Evolutionary conservation across 2,329 filamentous ascomycete genomes (phyloP), one percentile per base, ranked within the genome.

Genomic region (Lizonia empirigonia): DNA sequence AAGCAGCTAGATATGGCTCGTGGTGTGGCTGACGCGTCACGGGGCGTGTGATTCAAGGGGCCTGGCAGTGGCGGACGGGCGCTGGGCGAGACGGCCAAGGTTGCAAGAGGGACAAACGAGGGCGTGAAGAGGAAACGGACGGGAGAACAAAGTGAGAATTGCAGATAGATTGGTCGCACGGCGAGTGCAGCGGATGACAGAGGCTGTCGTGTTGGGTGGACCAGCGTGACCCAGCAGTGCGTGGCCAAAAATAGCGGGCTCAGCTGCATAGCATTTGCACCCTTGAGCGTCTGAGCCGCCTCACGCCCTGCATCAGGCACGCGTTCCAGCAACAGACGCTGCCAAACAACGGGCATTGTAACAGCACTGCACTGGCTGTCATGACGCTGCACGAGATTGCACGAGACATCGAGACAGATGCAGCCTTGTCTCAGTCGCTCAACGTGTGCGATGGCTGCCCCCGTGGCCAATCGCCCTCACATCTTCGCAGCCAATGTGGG

Each of bases 1-100:
- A 27, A 27, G 9, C 2, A 27, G 5, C 9, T 15, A 34, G 39
- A 29, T 38, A 38, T 38, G 49, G 52, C 47, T 44, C 51, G 53
- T 53, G 53, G 44, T 46, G 55, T 39, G 53, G 60, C 55, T 60
- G 60, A 61, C 58, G 63, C 60, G 59, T 63, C 62, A 60, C 48
- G 13, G 18, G 4, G 19, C 24, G 4, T 22, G 32, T 30, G 40
- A 20, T 35, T 29, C 8, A 44, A 38, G 42, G 35, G 40, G 29
- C 19, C 22, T 10, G n/a, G n/a, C n/a, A 42, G 35, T 23, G 35
- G 22, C 24, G 41, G 19, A 19, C 24, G 39, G n/a, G n/a, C n/a
- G n/a, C n/a, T n/a, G n/a, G n/a, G n/a, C n/a, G n/a, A n/a, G 48
- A 38, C 13, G 13, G 27, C 27, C 27, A 15, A 15, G 8, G n/a